phyloP scores from a whole-genome alignment of 352 stramenopile genomes.

The Stephanocyclus meneghinianus region DNA sequence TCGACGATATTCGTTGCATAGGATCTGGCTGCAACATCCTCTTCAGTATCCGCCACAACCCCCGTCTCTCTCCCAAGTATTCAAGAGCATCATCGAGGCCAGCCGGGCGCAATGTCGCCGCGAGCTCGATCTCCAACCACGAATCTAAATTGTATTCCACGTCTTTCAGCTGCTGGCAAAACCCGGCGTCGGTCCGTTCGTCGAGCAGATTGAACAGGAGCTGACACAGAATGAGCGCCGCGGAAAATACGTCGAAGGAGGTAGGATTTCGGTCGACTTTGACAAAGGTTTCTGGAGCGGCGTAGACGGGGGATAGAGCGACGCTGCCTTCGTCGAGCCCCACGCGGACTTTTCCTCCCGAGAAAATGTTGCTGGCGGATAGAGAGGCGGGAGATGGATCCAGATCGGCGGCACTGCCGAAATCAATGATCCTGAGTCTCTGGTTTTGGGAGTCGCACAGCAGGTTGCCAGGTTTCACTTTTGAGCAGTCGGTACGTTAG shows the following conservation, averaged over 20 bases:
- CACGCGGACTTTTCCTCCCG: conserved; percentile 38
- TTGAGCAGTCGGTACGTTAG: neutral
- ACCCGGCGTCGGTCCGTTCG: conserved; percentile 71
- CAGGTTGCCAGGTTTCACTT: conserved; percentile 74
- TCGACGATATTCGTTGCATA: conserved; percentile 43
- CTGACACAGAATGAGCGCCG: conserved; percentile 69
- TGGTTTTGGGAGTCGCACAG: conserved; percentile 40
- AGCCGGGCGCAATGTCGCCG: conserved; percentile 52
- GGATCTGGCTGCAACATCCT: conserved; percentile 58
- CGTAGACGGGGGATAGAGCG: conserved; percentile 71
- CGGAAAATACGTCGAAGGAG: conserved; percentile 74
- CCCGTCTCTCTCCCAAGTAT: conserved; percentile 59
- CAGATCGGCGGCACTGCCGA: conserved; percentile 73
- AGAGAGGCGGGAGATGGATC: conserved; percentile 40
- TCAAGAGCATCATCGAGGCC: conserved; percentile 66
- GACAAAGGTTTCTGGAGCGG: conserved; percentile 72
- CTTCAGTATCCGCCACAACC: conserved; percentile 63
- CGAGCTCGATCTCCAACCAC: conserved; percentile 66
- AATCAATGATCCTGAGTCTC: conserved; percentile 72
- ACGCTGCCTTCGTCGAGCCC: conserved; percentile 56
- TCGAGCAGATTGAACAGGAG: conserved; percentile 75
- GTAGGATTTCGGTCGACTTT: conserved; percentile 33
- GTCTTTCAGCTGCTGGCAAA: conserved; percentile 68
- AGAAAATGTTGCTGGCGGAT: conserved; percentile 9
- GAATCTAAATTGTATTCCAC: conserved; percentile 71